Base-by-base conservation (phyloP, 257 asterid species). In the Solanum raphanifolium region DNA sequence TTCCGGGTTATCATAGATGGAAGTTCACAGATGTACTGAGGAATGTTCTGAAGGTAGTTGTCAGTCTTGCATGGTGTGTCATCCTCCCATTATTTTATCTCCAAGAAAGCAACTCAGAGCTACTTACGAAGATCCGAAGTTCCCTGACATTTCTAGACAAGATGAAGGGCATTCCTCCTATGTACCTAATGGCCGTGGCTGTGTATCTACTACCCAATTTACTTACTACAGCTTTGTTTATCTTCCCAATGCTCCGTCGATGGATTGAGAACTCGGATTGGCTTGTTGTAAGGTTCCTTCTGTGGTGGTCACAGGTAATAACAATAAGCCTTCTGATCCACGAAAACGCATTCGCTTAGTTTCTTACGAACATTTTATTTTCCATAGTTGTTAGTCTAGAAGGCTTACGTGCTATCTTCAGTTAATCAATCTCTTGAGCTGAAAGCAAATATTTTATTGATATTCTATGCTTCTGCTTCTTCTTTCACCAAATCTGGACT, bases 251-350 rank as follows among this genome's bases (percentile, higher is more conserved):
- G 99, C 92, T 97, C 76, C 93, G 99, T 9, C 96, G 99, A 69
- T 95, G 95, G 94, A 97, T 97, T 87, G 99, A 97, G 94, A 97
- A 91, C 86, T 97, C 99, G 21, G 98, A 97, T 89, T 95, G 98
- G 98, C 95, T 91, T 90, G 92, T 95, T 91, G 88, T 95, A 35
- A 91, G 99, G 91, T 92, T 97, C 87, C 94, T 97, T 90, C 94
- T 97, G 13, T 97, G 99, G 99, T 97, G 99, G 99, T 94, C 99
- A 83, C 99, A 97, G 99, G 99, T 97, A 90, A 48, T 48, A 79
- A 27, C 38, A 27, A 27, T 43, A 79, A 15, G n/a, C 66, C 65
- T 39, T 78, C 66, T 43, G 69, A 82, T 38, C 68, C 35, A 7
- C 16, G 16, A 82, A 43, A 48, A 52, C 12, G n/a, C 68, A 65